These are phyloP conservation scores for Talaromyces pinophilus DNA, from an alignment of 2,329 filamentous ascomycete genomes.

Conservation along the genomic window DNA sequence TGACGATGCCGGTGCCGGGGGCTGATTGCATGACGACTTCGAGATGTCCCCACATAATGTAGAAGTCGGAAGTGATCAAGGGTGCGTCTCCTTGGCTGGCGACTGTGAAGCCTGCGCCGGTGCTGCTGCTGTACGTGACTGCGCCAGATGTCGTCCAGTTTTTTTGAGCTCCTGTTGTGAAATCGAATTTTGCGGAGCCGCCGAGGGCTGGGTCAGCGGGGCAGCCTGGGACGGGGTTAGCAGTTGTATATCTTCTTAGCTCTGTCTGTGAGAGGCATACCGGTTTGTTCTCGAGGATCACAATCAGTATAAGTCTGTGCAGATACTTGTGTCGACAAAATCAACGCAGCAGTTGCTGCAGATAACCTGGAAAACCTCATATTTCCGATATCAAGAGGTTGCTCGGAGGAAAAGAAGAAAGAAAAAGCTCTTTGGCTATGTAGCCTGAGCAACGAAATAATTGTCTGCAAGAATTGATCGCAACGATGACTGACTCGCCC, in stretches of 20 bases:
- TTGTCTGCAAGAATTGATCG: neutral
- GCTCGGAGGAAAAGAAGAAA: neutral
- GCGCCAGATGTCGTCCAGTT: slow-evolving; percentile 70
- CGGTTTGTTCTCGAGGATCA: slow-evolving; percentile 43
- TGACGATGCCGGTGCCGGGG: slow-evolving; percentile 87
- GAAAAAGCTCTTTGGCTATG: slow-evolving; percentile 2
- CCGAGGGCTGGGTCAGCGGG: slow-evolving; percentile 77
- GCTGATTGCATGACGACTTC: slow-evolving; percentile 83
- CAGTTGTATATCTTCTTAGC: neutral
- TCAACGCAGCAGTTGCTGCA: slow-evolving; percentile 33
- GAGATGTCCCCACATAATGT: slow-evolving; percentile 98
- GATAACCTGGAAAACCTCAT: slow-evolving; percentile 36
- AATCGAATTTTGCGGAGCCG: slow-evolving; percentile 80
- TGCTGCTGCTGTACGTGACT: slow-evolving; percentile 69
- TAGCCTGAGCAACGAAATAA: neutral
- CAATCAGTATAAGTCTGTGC: slow-evolving; percentile 50
- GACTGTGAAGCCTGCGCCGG: slow-evolving; percentile 82
- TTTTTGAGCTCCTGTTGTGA: slow-evolving; percentile 73
- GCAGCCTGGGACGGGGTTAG: slow-evolving; percentile 53
- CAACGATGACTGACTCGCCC: neutral
- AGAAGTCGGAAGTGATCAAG: slow-evolving; percentile 85
- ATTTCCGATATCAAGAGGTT: slow-evolving; percentile 21
- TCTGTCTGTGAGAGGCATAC: neutral
- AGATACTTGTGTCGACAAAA: slow-evolving; percentile 31
- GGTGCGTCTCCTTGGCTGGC: slow-evolving; percentile 77